A percentile compares a stretch with the other conserved stretches of the same genome.
Conservation (phyloP, 2,329 filamentous ascomycete genomes). For the Epichloe amarillans region DNA sequence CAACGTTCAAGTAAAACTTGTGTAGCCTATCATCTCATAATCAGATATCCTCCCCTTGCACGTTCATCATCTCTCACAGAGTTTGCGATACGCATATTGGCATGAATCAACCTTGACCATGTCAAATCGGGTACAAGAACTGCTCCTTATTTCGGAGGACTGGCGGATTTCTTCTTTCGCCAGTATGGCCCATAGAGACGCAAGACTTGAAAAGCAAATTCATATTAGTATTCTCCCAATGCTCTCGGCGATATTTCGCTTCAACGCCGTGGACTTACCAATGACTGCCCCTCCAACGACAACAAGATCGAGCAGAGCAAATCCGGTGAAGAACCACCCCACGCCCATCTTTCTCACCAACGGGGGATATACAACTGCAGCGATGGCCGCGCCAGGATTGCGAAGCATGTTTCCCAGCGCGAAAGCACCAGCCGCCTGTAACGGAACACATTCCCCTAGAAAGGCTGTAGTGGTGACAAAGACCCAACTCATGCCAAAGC, state of each 20-base stretch:
- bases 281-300: constrained; percentile 13
- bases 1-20: too few relatives aligned
- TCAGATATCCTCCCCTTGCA: too few relatives aligned
- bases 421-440: constrained; percentile 26
- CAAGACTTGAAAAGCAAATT: not conserved
- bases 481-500: constrained; percentile 26
- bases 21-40: too few relatives aligned
- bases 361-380: constrained; percentile 21
- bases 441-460: constrained; percentile 24
- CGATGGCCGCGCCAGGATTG: constrained; percentile 25
- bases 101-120: too few relatives aligned
- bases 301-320: constrained; percentile 19
- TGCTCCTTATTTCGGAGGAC: not conserved
- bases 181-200: not conserved
- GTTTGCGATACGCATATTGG: too few relatives aligned
- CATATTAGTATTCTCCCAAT: not conserved
- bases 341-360: constrained; percentile 22
- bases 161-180: not conserved
- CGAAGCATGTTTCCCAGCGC: constrained; percentile 26
- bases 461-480: constrained; percentile 28
- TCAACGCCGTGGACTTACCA: constrained; percentile 4
- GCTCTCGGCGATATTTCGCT: not conserved
- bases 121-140: too few relatives aligned
- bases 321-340: constrained; percentile 26
- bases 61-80: too few relatives aligned